Conservation (phyloP, 495 filamentous ascomycete genomes). For the Penicillium bialowiezense region DNA sequence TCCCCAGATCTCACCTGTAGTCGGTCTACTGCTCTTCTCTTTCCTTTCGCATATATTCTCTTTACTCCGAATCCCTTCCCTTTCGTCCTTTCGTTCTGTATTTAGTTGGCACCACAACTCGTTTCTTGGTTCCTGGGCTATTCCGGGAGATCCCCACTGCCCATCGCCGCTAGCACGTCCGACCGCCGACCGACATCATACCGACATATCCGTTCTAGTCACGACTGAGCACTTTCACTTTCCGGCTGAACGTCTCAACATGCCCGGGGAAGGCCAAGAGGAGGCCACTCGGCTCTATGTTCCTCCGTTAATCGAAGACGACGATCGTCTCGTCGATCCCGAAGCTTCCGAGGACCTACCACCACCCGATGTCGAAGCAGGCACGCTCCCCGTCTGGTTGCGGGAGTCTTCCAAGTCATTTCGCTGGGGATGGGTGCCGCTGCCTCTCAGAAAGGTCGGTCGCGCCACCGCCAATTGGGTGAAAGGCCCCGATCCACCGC, state of each 20-base stretch:
- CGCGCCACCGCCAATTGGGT: conserved; percentile 59
- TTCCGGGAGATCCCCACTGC: conserved; percentile 16
- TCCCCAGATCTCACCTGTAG: conserved; percentile 4
- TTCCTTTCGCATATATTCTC: conserved; percentile 7
- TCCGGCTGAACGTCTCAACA: conserved; percentile 12
- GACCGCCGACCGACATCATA: conserved; percentile 25
- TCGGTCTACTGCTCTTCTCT: conserved; percentile 3
- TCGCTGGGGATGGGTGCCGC: conserved; percentile 51
- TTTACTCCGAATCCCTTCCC: conserved; percentile 7
- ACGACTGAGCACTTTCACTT: background rate
- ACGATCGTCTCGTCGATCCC: conserved; percentile 38
- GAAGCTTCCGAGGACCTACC: conserved; percentile 38
- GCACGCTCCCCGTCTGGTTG: conserved; percentile 48
- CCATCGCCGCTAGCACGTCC: conserved; percentile 17
- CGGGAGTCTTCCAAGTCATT: conserved; percentile 53
- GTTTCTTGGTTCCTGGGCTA: conserved; percentile 8
- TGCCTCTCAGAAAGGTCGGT: conserved; percentile 46
- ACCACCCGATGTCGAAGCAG: conserved; percentile 37
- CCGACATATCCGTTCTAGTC: conserved; percentile 13
- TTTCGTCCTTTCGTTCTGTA: background rate
- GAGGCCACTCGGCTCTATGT: conserved; percentile 35
- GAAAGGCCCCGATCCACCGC: conserved; percentile 66
- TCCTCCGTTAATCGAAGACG: conserved; percentile 34
- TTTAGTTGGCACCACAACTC: background rate
- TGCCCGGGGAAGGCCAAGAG: conserved; percentile 37